Evolutionary conservation across 768 basidiomycete genomes (phyloP), one percentile per base, ranked within the genome.

Genomic region (Mycena floridula): DNA sequence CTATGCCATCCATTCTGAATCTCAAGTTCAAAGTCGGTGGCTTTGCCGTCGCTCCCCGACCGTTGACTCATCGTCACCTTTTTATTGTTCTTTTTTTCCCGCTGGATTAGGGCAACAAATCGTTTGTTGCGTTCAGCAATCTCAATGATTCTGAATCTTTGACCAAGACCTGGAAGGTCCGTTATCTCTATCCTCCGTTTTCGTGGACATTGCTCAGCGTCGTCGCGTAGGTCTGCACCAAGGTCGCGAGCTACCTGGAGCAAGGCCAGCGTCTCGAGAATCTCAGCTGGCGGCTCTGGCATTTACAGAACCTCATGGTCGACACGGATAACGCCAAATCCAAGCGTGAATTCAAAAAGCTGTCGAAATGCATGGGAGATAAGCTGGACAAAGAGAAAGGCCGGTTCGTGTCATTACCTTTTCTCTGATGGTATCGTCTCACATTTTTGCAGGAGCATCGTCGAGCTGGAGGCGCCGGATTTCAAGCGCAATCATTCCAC

Each of bases 141-240:
- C n/a, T n/a, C n/a, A n/a, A n/a, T n/a, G n/a, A n/a, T n/a, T n/a
- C n/a, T n/a, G n/a, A n/a, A n/a, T n/a, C n/a, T n/a, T n/a, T n/a
- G n/a, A 89, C 50, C 91, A 92, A 82, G 73, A 92, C 89, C 54
- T 92, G 89, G 89, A 90, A 91, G 77, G 89, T 86, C 3, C n/a
- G n/a, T 44, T 65, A 60, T 37, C 43, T 42, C 30, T 20, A 40
- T 52, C 38, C 25, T 42, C 11, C 32, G 28, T 4, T 9, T 46
- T 74, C 67, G 92, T 65, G 85, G 82, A 54, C 92, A 89, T 89
- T 79, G 89, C 59, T 76, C 91, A 63, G 92, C 89, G 89, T 87
- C 90, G 60, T 79, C 92, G 41, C n/a, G n/a, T n/a, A n/a, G n/a
- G n/a, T n/a, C n/a, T n/a, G n/a, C n/a, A n/a, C n/a, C n/a, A n/a